Evolutionary conservation across 345 rosid genomes (phyloP), one percentile per base, ranked within the genome.

Genomic region (Hibiscus syriacus): DNA sequence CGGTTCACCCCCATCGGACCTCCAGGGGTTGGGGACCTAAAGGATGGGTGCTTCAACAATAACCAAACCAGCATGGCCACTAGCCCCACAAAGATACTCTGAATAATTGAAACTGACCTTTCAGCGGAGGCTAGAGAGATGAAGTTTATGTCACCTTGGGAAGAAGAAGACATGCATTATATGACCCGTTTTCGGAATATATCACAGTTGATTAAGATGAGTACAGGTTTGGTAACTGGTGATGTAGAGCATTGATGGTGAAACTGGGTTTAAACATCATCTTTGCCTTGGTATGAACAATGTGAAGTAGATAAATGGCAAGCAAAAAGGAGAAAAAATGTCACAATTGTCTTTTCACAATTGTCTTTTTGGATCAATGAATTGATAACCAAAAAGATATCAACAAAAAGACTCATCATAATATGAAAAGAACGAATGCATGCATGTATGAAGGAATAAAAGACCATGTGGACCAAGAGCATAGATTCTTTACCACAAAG

Each of bases 401-500:
- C 20, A 54, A 34, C 23, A 29, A 34, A 65, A 71, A 64, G 67
- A 49, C n/a, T 4, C 62, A 46, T 58, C 61, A 67, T 19, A 10
- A 16, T 29, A 45, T 3, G 8, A 38, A 32, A 14, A 34, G 41
- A 65, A 67, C 13, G 52, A 66, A 58, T 14, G 45, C 49, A 67
- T 29, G 41, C 2, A 38, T 38, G 13, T 1, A 45, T 45, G 50
- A 4, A 43, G 13, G 43, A 45, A 39, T 50, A 53, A 39, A 59
- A 64, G 17, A 59, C 64, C 29, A 41, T 55, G 60, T 26, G 49
- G 64, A 66, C 22, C 30, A 53, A 19, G 66, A 57, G 70, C 71
- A 78, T 66, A 58, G 64, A 75, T 82, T 73, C 82, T 75, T 64
- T 45, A 60, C 72, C 72, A 66, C 16, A 39, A 74, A 62, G 70